Evolutionary conservation across 169 alveolate genomes (phyloP), one percentile per base, ranked within the genome.

Genomic region (Blepharisma undulans): DNA sequence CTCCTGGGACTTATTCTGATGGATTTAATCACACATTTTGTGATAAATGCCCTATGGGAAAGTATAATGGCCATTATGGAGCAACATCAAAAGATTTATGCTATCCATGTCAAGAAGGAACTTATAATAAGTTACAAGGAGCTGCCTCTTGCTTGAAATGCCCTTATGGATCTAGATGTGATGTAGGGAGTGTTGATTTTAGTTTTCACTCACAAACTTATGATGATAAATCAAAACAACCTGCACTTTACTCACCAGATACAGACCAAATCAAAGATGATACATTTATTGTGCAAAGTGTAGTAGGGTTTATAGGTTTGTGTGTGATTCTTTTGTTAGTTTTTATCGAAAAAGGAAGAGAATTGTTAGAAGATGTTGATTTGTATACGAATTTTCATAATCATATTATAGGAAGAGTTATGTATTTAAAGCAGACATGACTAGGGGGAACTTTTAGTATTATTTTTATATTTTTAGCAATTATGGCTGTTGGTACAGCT

Each of bases 81-180:
- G 87, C 71, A 25, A 29, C 72, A 22, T 79, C 87, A 22, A 79
- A 27, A 25, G 71, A 32, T 16, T 34, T 25, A 33, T 79, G 87
- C 87, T 79, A 79, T 12, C 87, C 87, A 0, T 79, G 87, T 21
- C 36, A 25, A 27, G 72, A 79, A 79, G 87, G 87, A 8, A 29
- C 87, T 29, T 79, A 29, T 33, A 32, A 25, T 79, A 33, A 79
- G 29, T 12, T 29, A 27, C 80, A 25, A 79, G 87, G 87, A 30
- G 25, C 71, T n/a, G 2, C 87, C 7, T 1, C 29, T 6, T 79
- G 87, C 18, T 30, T 30, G 19, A 27, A 79, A 29, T 79, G 87
- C 61, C 87, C 87, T 12, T 22, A 21, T 29, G 87, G 87, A 32
- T 32, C 34, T 79, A 25, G 27, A 21, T 79, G 87, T 79, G 61